Evolutionary conservation across 495 filamentous ascomycete species (phyloP).

Genomic region (Pyrenula massariospora): DNA sequence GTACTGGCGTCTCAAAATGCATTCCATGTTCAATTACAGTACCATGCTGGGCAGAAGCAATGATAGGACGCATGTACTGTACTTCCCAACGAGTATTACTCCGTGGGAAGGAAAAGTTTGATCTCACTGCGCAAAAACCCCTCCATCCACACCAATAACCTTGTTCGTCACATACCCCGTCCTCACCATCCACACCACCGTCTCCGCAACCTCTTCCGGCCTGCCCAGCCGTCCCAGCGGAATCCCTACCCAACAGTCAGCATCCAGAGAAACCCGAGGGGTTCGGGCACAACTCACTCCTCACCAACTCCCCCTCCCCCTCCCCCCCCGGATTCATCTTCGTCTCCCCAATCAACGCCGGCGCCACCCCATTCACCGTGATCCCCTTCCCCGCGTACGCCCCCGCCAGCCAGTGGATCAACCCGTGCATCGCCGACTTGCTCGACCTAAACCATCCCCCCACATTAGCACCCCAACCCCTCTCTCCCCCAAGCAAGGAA

Average conservation of each 20-base stretch:
- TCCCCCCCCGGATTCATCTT: slow-evolving; percentile 51
- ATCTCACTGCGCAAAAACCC: too few species aligned
- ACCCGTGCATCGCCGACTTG: slow-evolving; percentile 49
- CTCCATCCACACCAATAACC: slow-evolving; percentile 45
- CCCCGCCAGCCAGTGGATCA: slow-evolving; percentile 56
- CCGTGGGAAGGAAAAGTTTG: too few species aligned
- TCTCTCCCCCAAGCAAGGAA: too few species aligned
- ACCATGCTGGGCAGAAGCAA: too few species aligned
- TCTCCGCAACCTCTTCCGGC: slow-evolving; percentile 58
- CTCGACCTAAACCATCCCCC: slow-evolving; percentile 1
- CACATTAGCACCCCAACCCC: too few species aligned
- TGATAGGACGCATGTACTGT: too few species aligned
- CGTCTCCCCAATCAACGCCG: slow-evolving; percentile 62
- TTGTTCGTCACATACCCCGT: slow-evolving; percentile 63
- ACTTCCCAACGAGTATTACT: too few species aligned
- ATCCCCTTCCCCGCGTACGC: slow-evolving; percentile 51
- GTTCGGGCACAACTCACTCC: slow-evolving; percentile 33
- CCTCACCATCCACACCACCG: slow-evolving; percentile 52
- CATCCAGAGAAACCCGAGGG: slow-evolving; percentile 14
- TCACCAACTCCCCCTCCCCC: slow-evolving; percentile 31
- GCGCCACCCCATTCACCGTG: slow-evolving; percentile 65
- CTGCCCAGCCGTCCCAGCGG: slow-evolving; percentile 51
- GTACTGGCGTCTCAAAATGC: too few species aligned
- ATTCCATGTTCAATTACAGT: too few species aligned
- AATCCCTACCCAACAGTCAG: slow-evolving; percentile 28